phyloP scores from a whole-genome alignment of 164 flowering plant species.

The Aristolochia californica region DNA sequence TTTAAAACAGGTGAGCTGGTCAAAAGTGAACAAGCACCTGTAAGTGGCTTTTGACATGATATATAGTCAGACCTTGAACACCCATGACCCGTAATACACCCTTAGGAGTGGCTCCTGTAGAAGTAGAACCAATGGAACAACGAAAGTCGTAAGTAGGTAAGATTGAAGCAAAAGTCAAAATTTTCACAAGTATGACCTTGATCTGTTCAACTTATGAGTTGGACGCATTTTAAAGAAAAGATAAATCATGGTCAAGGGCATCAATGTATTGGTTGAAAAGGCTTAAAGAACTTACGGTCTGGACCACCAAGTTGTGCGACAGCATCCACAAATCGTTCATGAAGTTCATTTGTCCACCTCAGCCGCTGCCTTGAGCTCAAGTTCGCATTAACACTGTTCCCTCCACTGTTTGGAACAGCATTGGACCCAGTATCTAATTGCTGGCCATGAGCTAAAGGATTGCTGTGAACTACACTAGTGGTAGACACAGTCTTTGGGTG shows the following conservation, averaged over 20 bases:
- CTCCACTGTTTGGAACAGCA: slow-evolving; percentile 29
- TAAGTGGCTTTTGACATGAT: slow-evolving; percentile 96
- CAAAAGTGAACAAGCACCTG: slow-evolving; percentile 43
- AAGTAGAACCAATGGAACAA: not conserved
- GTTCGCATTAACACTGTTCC: slow-evolving; percentile 32
- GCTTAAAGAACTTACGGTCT: slow-evolving; percentile 48
- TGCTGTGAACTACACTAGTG: slow-evolving; percentile 23
- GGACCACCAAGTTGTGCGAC: slow-evolving; percentile 95
- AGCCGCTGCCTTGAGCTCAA: slow-evolving; percentile 72
- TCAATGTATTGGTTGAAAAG: no score
- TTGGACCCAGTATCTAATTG: slow-evolving; percentile 23
- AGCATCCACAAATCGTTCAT: slow-evolving; percentile 91
- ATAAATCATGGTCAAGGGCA: no score
- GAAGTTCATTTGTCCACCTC: slow-evolving; percentile 95
- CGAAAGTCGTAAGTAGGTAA: no score
- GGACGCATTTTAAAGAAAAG: no score
- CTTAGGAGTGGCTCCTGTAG: slow-evolving; percentile 91
- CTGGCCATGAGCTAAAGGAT: slow-evolving; percentile 25
- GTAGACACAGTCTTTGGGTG: slow-evolving; percentile 28
- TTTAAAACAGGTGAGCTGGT: no score
- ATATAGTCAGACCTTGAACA: slow-evolving; percentile 83
- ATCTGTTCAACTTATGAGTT: no score
- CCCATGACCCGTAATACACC: slow-evolving; percentile 97
- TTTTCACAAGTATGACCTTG: no score
- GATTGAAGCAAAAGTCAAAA: no score